These are phyloP conservation scores for Colletotrichum karsti DNA, from an alignment of 2,329 filamentous ascomycete genomes.

Conservation along the genomic window DNA sequence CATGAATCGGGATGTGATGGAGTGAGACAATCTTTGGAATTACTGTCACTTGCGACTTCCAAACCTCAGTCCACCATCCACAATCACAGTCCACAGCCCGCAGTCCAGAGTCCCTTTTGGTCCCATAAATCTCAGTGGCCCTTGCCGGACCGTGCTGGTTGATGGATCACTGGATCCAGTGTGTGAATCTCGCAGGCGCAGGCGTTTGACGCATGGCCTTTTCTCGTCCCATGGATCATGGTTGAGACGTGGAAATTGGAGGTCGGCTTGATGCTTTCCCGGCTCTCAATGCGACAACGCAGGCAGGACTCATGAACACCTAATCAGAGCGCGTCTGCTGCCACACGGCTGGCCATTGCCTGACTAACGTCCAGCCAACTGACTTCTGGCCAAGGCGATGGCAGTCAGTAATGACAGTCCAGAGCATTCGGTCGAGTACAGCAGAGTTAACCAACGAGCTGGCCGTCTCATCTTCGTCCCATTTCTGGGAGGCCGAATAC, in stretches of 20 bases:
- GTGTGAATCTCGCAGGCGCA: not conserved
- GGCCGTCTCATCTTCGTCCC: constrained; percentile 24
- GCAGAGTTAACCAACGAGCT: not conserved
- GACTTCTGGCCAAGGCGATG: not conserved
- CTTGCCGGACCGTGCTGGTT: not conserved
- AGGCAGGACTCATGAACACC: not conserved
- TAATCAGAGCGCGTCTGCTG: not conserved
- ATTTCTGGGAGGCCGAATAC: not conserved
- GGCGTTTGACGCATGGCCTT: not conserved
- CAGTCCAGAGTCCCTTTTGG: not conserved
- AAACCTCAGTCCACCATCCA: not conserved
- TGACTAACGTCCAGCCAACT: not conserved
- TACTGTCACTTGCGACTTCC: not conserved
- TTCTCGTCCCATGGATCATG: constrained; percentile 19
- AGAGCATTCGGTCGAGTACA: not conserved
- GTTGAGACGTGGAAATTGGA: constrained; percentile 24
- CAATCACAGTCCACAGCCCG: not conserved
- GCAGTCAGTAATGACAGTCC: not conserved
- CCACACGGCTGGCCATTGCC: not conserved
- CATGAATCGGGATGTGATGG: not conserved
- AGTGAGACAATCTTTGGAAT: not conserved
- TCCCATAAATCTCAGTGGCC: not conserved
- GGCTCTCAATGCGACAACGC: not conserved
- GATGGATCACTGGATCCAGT: not conserved
- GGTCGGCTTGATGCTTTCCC: constrained; percentile 5